Evolutionary conservation across 441 rosid genomes (phyloP), one percentile per base, ranked within the genome.

Genomic region (Jatropha podagrica): DNA sequence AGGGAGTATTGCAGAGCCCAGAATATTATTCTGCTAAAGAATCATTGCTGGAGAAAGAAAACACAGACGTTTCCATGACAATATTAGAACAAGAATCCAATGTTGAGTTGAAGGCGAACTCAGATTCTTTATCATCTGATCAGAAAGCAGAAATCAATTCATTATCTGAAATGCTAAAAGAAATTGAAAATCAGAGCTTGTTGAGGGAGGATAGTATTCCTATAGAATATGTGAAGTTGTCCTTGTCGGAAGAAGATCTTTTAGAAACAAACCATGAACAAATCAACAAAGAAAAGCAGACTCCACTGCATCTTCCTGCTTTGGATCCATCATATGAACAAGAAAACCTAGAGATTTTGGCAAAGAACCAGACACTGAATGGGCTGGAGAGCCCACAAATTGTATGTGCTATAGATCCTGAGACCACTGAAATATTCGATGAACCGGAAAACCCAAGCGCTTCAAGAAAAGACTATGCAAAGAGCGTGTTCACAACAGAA

Each of bases 371-470:
- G 80, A 67, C 71, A 44, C 2, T 42, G 74, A 77, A 32, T 41
- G 46, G 72, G 51, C 56, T 55, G 65, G n/a, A 74, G 62, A 69
- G 54, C 54, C 69, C 67, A 54, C 76, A 82, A 46, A 60, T 70
- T 4, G 49, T 70, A 55, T 70, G 51, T 59, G 60, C 63, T 60
- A 58, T 65, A 69, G 75, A 74, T 26, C 42, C 46, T 61, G 59
- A 59, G 32, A 68, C 71, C 32, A 44, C 51, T 46, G 68, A 68
- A 64, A 18, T 70, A 20, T 67, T 17, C 54, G 75, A 80, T 60
- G 84, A 87, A 65, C 58, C 68, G 51, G 83, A 74, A 71, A 80
- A 74, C 72, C 75, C 74, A 40, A 74, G 17, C 65, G 64, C 55
- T 74, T 61, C 71, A 62, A 71, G 55, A 37, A 73, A 85, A 67